phyloP scores from a whole-genome alignment of 2,329 filamentous ascomycete species.

The Dothideomycetidae sp. region DNA sequence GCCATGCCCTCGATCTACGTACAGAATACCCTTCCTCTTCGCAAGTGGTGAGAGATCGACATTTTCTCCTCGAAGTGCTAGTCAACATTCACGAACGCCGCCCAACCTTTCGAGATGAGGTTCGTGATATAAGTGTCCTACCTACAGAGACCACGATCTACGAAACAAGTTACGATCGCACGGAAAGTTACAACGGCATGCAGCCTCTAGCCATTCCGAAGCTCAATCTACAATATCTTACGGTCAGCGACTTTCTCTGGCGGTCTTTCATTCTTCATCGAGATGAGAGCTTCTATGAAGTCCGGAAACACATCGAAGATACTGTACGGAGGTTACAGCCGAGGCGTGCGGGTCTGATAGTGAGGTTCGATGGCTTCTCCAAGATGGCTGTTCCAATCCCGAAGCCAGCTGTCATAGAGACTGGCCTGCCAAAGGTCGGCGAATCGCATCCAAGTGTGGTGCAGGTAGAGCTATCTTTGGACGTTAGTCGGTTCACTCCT shows the following conservation, averaged over 20 bases:
- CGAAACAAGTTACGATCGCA: slow-evolving; percentile 61
- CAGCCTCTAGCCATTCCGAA: slow-evolving; percentile 83
- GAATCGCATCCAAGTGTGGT: slow-evolving; percentile 71
- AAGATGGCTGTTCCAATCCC: slow-evolving; percentile 82
- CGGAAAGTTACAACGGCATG: slow-evolving; percentile 77
- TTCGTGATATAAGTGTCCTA: slow-evolving; percentile 56
- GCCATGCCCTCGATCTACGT: slow-evolving; percentile 58
- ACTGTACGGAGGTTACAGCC: slow-evolving; percentile 67
- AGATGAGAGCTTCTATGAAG: slow-evolving; percentile 83
- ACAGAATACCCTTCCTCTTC: slow-evolving; percentile 65
- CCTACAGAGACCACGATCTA: slow-evolving; percentile 77
- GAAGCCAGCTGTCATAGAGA: slow-evolving; percentile 76
- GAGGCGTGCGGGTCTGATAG: slow-evolving; percentile 48
- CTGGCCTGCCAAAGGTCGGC: slow-evolving; percentile 69
- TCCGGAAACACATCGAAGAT: slow-evolving; percentile 79
- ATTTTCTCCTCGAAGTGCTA: slow-evolving; percentile 56
- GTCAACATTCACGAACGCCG: slow-evolving; percentile 61
- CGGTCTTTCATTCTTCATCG: slow-evolving; percentile 79
- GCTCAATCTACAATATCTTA: slow-evolving; percentile 87
- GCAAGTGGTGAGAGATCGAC: slow-evolving; percentile 47
- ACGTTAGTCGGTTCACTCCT: slow-evolving; percentile 65
- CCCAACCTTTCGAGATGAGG: slow-evolving; percentile 67
- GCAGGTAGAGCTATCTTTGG: slow-evolving; percentile 70
- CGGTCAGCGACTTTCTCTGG: slow-evolving; percentile 94
- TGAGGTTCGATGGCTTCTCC: slow-evolving; percentile 67